phyloP scores from a whole-genome alignment of 495 filamentous ascomycete genomes.

The Penicillium mononematosum region DNA sequence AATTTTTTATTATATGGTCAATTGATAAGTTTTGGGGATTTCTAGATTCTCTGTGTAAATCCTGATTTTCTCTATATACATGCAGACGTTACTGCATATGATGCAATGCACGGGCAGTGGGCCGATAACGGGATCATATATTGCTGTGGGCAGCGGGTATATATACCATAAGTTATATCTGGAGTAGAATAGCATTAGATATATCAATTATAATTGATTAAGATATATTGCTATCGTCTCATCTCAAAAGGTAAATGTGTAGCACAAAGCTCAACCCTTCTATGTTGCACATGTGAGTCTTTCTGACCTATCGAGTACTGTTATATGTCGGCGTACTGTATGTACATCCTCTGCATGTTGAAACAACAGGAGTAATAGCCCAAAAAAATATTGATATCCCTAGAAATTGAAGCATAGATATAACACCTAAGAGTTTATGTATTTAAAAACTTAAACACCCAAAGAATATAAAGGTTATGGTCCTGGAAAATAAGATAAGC shows the following conservation, averaged over 20 bases:
- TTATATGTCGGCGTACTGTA: neutral
- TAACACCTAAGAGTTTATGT: neutral
- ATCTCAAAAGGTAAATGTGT: neutral
- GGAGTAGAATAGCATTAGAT: neutral
- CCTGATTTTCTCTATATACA: neutral
- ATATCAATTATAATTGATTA: neutral
- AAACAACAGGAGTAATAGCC: no score
- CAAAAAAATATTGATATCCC: no score
- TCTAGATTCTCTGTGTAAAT: neutral
- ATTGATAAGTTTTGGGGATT: no score
- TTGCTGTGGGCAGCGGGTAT: neutral
- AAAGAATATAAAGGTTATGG: neutral
- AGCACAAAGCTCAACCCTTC: neutral
- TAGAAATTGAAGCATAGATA: neutral
- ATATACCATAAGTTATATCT: neutral
- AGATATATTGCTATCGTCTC: no score
- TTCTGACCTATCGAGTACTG: neutral
- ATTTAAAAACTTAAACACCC: neutral
- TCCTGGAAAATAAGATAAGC: neutral
- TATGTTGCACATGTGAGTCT: neutral
- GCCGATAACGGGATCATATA: neutral
- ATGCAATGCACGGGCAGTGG: neutral
- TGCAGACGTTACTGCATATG: neutral
- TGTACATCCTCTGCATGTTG: neutral
- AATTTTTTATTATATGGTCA: neutral